phyloP scores from a whole-genome alignment of 2,329 filamentous ascomycete genomes.

The Phialocephala sp. region DNA sequence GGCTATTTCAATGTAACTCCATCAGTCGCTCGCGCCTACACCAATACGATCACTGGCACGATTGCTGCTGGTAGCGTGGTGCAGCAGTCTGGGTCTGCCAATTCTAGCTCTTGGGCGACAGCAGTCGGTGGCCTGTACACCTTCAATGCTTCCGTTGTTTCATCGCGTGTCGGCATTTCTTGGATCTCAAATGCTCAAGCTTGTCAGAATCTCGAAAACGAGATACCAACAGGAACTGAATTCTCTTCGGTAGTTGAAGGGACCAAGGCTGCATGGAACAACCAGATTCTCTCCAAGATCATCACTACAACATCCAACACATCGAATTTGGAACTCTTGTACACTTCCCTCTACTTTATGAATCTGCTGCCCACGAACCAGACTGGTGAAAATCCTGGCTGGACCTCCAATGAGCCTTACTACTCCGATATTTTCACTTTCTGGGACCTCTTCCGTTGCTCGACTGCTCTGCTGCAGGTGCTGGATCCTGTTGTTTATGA shows the following conservation, averaged over 20 bases:
- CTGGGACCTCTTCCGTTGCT: slow-evolving; percentile 69
- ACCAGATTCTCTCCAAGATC: slow-evolving; percentile 66
- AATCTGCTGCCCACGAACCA: slow-evolving; percentile 60
- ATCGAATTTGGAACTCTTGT: slow-evolving; percentile 64
- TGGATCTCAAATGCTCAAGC: slow-evolving; percentile 55
- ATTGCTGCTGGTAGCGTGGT: slow-evolving; percentile 40
- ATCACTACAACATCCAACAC: slow-evolving; percentile 62
- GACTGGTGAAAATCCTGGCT: slow-evolving; percentile 72
- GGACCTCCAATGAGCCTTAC: slow-evolving; percentile 69
- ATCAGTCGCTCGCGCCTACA: slow-evolving; percentile 34
- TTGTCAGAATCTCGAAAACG: slow-evolving; percentile 51
- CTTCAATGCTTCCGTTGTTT: slow-evolving; percentile 41
- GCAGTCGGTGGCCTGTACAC: slow-evolving; percentile 53
- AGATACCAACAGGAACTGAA: slow-evolving; percentile 51
- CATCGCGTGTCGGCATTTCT: slow-evolving; percentile 57
- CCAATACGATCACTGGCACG: slow-evolving; percentile 38
- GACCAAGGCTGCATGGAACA: slow-evolving; percentile 63
- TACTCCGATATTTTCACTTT: slow-evolving; percentile 76
- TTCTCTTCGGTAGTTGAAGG: slow-evolving; percentile 47
- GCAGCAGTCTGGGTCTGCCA: slow-evolving; percentile 40
- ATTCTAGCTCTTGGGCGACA: slow-evolving; percentile 46
- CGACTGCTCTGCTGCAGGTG: slow-evolving; percentile 68
- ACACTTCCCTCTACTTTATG: slow-evolving; percentile 67
- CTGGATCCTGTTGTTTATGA: slow-evolving; percentile 67
- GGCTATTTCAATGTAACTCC: slow-evolving; percentile 37